phyloP scores from a whole-genome alignment of 805 yeast genomes.

The Dipodascus geniculatus region DNA sequence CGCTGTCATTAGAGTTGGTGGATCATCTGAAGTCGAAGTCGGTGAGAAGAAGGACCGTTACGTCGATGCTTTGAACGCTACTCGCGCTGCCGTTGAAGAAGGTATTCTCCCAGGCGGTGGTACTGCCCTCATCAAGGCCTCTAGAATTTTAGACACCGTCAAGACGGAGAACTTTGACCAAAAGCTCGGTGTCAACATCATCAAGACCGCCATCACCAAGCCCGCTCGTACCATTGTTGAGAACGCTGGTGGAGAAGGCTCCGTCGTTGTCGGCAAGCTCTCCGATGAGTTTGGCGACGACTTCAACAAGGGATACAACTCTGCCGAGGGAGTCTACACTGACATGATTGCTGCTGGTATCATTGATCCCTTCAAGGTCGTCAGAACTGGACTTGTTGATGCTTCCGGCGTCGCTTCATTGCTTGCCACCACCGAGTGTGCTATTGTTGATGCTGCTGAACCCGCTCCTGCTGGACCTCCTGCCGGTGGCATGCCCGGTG shows the following conservation, averaged over 20 bases:
- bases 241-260: constrained; percentile 96
- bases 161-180: constrained; percentile 87
- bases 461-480: constrained; percentile 53
- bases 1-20: constrained; percentile 96
- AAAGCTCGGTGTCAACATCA: constrained; percentile 88
- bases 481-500: constrained; percentile 42
- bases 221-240: constrained; percentile 94
- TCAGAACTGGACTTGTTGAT: constrained; percentile 87
- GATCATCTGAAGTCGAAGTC: constrained; percentile 93
- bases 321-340: constrained; percentile 84
- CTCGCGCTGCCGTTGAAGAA: constrained; percentile 97
- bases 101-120: constrained; percentile 99
- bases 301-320: constrained; percentile 85
- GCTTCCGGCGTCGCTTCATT: constrained; percentile 97
- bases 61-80: constrained; percentile 96
- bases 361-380: constrained; percentile 97
- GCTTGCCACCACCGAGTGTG: constrained; percentile 97
- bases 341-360: constrained; percentile 96
- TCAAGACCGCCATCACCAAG: constrained; percentile 81
- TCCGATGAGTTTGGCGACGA: constrained; percentile 43
- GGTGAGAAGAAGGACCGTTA: constrained; percentile 99
- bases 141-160: constrained; percentile 57
- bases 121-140: constrained; percentile 91
- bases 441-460: constrained; percentile 86
- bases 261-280: constrained; percentile 90